Percentiles rank a stretch among this genome's conserved stretches.
phyloP scores from a whole-genome alignment of 306 rosid species.

The Lathyrus tuberosus region DNA sequence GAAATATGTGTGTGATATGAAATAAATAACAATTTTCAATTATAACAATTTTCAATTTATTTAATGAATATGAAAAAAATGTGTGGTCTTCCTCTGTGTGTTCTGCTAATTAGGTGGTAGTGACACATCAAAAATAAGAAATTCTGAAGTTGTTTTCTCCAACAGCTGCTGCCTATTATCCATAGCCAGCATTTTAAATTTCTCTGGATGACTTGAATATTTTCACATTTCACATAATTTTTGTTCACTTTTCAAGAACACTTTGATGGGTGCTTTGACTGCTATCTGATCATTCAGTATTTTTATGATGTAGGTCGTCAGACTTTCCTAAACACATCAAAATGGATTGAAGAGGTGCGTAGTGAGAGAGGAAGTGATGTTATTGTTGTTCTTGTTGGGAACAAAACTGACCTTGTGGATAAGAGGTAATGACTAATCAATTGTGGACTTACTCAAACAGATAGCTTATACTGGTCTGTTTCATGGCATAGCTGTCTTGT shows the following conservation, averaged over 20 bases:
- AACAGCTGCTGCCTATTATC: constrained; percentile 8
- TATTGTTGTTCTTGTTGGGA: constrained; percentile 83
- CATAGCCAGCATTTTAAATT: constrained; percentile 29
- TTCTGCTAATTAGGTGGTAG: constrained; percentile 9
- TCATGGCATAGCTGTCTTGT: constrained; percentile 28
- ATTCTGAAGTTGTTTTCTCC: constrained; percentile 26
- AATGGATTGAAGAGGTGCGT: constrained; percentile 94
- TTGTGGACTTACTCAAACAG: constrained; percentile 7
- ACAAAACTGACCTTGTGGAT: constrained; percentile 92
- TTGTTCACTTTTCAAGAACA: constrained; percentile 24
- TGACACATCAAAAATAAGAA: constrained; percentile 12
- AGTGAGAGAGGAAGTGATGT: constrained; percentile 90
- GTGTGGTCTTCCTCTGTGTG: constrained; percentile 13
- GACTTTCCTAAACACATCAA: constrained; percentile 76
- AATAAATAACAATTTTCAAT: background rate
- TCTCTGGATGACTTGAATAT: constrained; percentile 22
- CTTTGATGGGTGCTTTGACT: constrained; percentile 31
- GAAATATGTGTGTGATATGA: constrained; percentile 8
- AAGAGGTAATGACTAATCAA: constrained; percentile 63
- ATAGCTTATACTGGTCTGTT: constrained; percentile 21
- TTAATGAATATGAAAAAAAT: constrained; percentile 13
- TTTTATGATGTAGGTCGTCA: constrained; percentile 64
- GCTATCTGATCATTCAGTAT: constrained; percentile 37
- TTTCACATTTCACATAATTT: constrained; percentile 16
- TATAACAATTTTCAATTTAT: background rate